Base-by-base conservation (phyloP, 371 early-diverging fungal genomes). In the Cokeromyces recurvatus region DNA sequence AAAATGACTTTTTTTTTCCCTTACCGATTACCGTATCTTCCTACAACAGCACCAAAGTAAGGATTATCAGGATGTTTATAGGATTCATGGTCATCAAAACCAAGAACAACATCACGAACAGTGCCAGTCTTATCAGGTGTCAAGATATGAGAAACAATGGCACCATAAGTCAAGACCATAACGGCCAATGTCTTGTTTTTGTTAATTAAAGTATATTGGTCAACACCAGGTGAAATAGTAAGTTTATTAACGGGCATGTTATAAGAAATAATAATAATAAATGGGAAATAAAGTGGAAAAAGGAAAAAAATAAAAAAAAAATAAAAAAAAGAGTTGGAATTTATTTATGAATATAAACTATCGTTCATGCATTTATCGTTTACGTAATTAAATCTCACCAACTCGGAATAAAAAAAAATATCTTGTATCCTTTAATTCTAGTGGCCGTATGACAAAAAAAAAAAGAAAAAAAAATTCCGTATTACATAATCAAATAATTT, bases 11-110 rank as follows among this genome's bases (percentile, higher is more conserved):
- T n/a, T n/a, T 16, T 11, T 32, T 3, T 17, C 14, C 15, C 25
- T 57, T 65, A 71, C 72, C 74, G 62, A 52, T 74, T 74, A n/a
- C 65, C 75, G 40, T 48, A 74, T 37, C 75, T 66, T 36, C 75
- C 75, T n/a, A 74, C 51, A 23, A 66, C 38, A 29, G 75, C 71
- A 34, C 75, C 75, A 54, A 71, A 71, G 24, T 64, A 74, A 32
- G 67, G 71, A 36, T 74, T 71, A 4, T 51, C 27, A n/a, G 66
- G 49, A 5, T 59, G 38, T 17, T 64, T 64, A 45, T 74, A 74
- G 22, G 49, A 46, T 31, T 74, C 69, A 48, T 52, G 66, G 32
- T 66, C 51, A 40, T 74, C 75, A 46, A 66, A 74, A 12, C 75
- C 75, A 47, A 74, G 63, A 4, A 43, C 62, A 32, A 74, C 65